Conservation (phyloP, 1,139 yeast genomes). For the Pichia sp. region DNA sequence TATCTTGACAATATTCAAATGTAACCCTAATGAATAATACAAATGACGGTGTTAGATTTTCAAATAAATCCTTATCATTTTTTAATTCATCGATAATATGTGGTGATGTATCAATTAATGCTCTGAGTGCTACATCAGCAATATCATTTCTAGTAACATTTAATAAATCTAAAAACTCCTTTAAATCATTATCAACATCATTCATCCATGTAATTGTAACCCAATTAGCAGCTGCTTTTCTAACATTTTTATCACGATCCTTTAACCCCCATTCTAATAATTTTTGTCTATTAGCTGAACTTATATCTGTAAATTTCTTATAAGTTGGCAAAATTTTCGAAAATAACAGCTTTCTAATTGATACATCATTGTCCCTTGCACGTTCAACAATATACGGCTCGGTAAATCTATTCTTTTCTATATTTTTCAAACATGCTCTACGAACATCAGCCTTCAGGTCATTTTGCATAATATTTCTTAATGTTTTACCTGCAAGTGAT, state of each 20-base stretch:
- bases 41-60: conserved; percentile 63
- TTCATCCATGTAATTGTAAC: conserved; percentile 69
- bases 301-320: conserved; percentile 59
- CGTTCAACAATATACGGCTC: conserved; percentile 64
- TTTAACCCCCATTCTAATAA: conserved; percentile 77
- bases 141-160: conserved; percentile 60
- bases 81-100: conserved; percentile 55
- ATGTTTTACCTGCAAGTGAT: conserved; percentile 45
- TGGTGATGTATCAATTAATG: conserved; percentile 53
- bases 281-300: conserved; percentile 54
- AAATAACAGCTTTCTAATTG: conserved; percentile 68
- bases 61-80: conserved; percentile 61
- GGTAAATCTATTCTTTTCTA: conserved; percentile 50
- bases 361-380: conserved; percentile 70
- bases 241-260: conserved; percentile 75
- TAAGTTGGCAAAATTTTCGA: conserved; percentile 62
- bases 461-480: conserved; percentile 54
- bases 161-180: conserved; percentile 63
- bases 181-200: conserved; percentile 59
- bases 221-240: conserved; percentile 65
- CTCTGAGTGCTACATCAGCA: conserved; percentile 60
- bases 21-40: conserved; percentile 67
- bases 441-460: conserved; percentile 89
- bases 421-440: conserved; percentile 70
- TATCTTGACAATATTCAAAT: conserved; percentile 55